phyloP scores from a whole-genome alignment of 495 filamentous ascomycete genomes.

The Margaritispora aquatica region DNA sequence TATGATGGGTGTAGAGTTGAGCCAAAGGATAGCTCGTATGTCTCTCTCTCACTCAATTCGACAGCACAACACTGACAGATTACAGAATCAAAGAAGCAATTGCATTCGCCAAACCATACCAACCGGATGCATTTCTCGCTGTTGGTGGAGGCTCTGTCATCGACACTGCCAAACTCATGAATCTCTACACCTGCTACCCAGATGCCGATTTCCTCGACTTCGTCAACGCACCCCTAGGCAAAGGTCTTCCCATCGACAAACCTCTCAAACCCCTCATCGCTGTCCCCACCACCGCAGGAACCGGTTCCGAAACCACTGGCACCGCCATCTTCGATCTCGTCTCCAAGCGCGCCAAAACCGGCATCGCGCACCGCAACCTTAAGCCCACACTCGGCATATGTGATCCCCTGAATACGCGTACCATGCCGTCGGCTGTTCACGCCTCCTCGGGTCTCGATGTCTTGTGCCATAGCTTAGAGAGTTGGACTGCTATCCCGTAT shows the following conservation, averaged over 20 bases:
- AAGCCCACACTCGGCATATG: constrained; percentile 96
- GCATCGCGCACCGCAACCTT: constrained; percentile 88
- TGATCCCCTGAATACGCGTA: constrained; percentile 89
- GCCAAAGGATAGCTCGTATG: constrained; percentile 87
- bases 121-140: constrained; percentile 83
- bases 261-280: constrained; percentile 81
- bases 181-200: constrained; percentile 83
- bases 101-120: constrained; percentile 68
- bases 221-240: constrained; percentile 91
- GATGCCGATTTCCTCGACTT: constrained; percentile 93
- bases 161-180: constrained; percentile 98
- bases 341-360: constrained; percentile 82
- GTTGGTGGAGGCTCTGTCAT: constrained; percentile 89
- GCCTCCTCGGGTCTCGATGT: constrained; percentile 88
- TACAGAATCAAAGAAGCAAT: constrained; percentile 79
- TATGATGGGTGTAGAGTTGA: constrained; percentile 76
- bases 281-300: constrained; percentile 92
- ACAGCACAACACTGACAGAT: constrained; percentile 2
- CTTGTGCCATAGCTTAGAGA: constrained; percentile 87
- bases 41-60: constrained; percentile 13
- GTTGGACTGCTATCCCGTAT: constrained; percentile 95
- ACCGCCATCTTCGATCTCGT: constrained; percentile 97
- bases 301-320: constrained; percentile 91
- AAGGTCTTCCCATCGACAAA: constrained; percentile 73
- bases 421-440: constrained; percentile 90